These are phyloP conservation scores for Monosporascus sp. DNA, from an alignment of 2,329 filamentous ascomycete species.

Conservation along the genomic window DNA sequence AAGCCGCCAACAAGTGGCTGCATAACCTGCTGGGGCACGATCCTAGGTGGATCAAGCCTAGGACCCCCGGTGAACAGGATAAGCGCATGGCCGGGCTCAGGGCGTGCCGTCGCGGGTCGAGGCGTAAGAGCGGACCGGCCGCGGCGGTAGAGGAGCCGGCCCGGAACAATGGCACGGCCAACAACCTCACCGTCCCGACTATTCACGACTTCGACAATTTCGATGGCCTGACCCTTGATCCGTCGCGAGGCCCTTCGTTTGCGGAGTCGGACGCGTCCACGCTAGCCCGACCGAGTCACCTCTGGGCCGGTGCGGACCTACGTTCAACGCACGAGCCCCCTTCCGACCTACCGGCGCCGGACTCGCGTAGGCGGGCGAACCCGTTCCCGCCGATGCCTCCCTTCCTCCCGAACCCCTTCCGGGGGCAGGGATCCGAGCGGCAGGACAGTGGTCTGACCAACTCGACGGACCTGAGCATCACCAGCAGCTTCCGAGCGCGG, in stretches of 20 bases:
- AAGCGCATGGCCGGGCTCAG: slow-evolving; percentile 39
- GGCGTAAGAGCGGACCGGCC: slow-evolving; percentile 13
- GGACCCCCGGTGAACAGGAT: slow-evolving; percentile 45
- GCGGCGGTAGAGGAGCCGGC: slow-evolving; percentile 18
- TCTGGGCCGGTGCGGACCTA: slow-evolving; percentile 1
- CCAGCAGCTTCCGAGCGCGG: slow-evolving; percentile 16
- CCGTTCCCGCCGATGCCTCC: neutral
- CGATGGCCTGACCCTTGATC: slow-evolving; percentile 17
- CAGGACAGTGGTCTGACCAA: slow-evolving; percentile 21
- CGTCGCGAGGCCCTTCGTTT: slow-evolving; percentile 18
- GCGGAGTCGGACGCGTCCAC: slow-evolving; percentile 9
- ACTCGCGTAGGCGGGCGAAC: neutral
- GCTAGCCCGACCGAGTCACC: slow-evolving; percentile 1
- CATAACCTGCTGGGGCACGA: slow-evolving; percentile 53
- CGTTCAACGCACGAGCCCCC: neutral
- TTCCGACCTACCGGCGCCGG: neutral
- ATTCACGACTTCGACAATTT: slow-evolving; percentile 6
- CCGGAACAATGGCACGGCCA: slow-evolving; percentile 17
- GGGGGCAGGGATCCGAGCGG: slow-evolving; percentile 10
- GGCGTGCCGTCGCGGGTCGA: slow-evolving; percentile 28
- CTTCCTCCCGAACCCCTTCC: slow-evolving; percentile 3
- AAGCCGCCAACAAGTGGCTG: slow-evolving; percentile 55
- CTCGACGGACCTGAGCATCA: slow-evolving; percentile 23
- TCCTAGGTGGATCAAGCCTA: slow-evolving; percentile 52
- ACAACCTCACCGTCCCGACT: slow-evolving; percentile 15